A percentile compares a stretch with the other conserved stretches of the same genome.
phyloP scores from a whole-genome alignment of 148 eudicot genomes.

The Vaccinium myrtillus region DNA sequence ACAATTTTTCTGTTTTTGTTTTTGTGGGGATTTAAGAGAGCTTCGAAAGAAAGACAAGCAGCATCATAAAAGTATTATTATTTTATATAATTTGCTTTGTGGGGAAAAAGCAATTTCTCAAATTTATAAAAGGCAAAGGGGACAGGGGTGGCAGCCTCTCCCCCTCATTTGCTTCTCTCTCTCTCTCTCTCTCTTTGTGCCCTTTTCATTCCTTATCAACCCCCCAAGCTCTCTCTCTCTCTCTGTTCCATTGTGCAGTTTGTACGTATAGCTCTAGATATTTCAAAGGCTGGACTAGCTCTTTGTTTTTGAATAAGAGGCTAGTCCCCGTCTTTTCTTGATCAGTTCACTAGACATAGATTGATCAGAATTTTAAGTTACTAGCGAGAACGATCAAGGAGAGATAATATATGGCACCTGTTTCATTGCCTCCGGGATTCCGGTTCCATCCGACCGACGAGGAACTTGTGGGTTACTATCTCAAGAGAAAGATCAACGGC shows the following conservation, averaged over 20 bases:
- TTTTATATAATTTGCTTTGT: background rate
- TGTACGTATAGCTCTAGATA: conserved; percentile 10
- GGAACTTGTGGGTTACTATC: conserved; percentile 79
- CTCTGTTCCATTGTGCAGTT: background rate
- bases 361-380: background rate
- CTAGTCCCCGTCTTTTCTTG: background rate
- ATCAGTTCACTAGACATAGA: conserved; percentile 7
- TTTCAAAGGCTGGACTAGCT: conserved; percentile 16
- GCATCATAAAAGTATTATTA: background rate
- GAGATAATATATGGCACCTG: conserved; percentile 52
- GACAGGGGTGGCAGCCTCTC: conserved; percentile 37
- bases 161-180: conserved; percentile 22
- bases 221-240: conserved; percentile 7
- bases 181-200: conserved; percentile 19
- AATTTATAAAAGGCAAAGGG: conserved; percentile 24
- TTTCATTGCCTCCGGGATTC: conserved; percentile 85
- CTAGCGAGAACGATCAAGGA: background rate
- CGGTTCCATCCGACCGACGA: conserved; percentile 85
- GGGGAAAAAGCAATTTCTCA: conserved; percentile 15
- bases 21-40: background rate
- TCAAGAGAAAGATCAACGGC: conserved; percentile 72
- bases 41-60: conserved; percentile 17
- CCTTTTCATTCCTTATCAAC: conserved; percentile 25
- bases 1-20: too few species aligned
- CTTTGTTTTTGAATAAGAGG: conserved; percentile 15